Evolutionary conservation across 305 asterid species (phyloP), one percentile per base, ranked within the genome.

Genomic region (Fraxinus latifolia): DNA sequence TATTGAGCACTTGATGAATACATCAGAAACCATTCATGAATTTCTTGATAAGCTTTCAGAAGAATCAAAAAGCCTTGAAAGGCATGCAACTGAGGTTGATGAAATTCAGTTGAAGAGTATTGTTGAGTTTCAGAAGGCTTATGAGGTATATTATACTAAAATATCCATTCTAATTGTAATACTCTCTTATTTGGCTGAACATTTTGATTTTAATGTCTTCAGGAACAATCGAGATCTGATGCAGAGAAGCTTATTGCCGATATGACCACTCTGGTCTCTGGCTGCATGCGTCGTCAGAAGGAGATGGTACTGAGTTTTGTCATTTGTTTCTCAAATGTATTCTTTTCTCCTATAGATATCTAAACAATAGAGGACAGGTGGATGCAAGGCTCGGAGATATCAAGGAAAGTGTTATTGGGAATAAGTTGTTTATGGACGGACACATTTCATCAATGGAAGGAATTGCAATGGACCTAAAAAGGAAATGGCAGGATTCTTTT

Each of bases 401-500:
- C 74, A 87, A 83, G 83, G 97, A 87, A 75, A 89, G 89, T 74
- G 92, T 87, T 47, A 32, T 55, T 31, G 93, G 87, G 76, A 93
- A 88, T 79, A 91, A 86, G 86, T 78, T 78, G 77, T 89, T 87
- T 84, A 80, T 93, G 88, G 92, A 91, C 74, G 91, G 93, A 17
- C 97, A 91, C 78, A 84, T 89, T 84, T 86, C 88, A 50, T 77
- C 90, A 7, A 83, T 93, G 89, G 93, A 87, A 71, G 92, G 91
- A 81, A 92, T 93, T 82, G 85, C 97, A 31, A 82, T 90, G 78
- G 95, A 91, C 83, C 84, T 93, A 68, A 92, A 93, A 88, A 86
- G 97, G 85, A 93, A 93, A 90, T 93, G 97, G 95, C 91, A 89
- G 85, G 97, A 93, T 86, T 90, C 87, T 81, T 90, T 84, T 82